phyloP scores from a whole-genome alignment of 2,329 filamentous ascomycete genomes.

The Colletotrichum liriopes region DNA sequence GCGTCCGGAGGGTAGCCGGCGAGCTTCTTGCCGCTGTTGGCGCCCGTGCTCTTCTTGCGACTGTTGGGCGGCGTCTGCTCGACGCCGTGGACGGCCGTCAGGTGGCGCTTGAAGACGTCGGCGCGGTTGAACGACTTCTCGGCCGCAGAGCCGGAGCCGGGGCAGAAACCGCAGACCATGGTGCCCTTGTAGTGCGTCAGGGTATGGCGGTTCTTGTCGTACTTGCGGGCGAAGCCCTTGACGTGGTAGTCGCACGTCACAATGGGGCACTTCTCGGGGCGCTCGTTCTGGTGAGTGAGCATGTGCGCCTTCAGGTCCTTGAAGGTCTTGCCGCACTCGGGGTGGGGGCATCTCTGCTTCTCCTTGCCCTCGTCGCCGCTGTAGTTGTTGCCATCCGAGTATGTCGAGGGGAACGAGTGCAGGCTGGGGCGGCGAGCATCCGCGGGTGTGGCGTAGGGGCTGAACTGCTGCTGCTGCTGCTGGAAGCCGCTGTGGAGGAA shows the following conservation, averaged over 20 bases:
- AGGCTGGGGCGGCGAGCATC: slow-evolving; percentile 76
- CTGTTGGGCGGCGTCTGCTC: slow-evolving; percentile 95
- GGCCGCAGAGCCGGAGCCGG: slow-evolving; percentile 86
- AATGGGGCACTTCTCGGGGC: slow-evolving; percentile 95
- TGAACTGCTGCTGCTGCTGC: slow-evolving; percentile 66
- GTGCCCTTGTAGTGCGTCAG: slow-evolving; percentile 97
- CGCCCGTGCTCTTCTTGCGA: slow-evolving; percentile 75
- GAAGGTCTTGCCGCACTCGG: slow-evolving; percentile 88
- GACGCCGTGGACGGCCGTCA: slow-evolving; percentile 91
- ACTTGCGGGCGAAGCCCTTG: slow-evolving; percentile 95
- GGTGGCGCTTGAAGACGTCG: slow-evolving; percentile 94
- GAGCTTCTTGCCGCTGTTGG: slow-evolving; percentile 73
- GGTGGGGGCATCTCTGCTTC: slow-evolving; percentile 82
- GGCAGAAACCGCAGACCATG: slow-evolving; percentile 97
- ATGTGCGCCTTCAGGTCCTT: slow-evolving; percentile 95
- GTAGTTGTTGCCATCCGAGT: slow-evolving; percentile 69
- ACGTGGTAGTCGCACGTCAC: slow-evolving; percentile 91
- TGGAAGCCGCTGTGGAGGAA: slow-evolving; percentile 72
- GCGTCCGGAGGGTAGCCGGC: slow-evolving; percentile 82
- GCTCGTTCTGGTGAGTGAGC: slow-evolving; percentile 92
- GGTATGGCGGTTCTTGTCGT: slow-evolving; percentile 96
- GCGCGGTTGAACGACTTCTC: slow-evolving; percentile 98
- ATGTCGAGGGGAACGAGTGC: slow-evolving; percentile 76
- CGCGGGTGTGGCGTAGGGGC: slow-evolving; percentile 66
- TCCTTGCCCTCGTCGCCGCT: slow-evolving; percentile 78